Conservation (phyloP, 2,329 filamentous ascomycete genomes). For the Sclerotiophoma versabilis region DNA sequence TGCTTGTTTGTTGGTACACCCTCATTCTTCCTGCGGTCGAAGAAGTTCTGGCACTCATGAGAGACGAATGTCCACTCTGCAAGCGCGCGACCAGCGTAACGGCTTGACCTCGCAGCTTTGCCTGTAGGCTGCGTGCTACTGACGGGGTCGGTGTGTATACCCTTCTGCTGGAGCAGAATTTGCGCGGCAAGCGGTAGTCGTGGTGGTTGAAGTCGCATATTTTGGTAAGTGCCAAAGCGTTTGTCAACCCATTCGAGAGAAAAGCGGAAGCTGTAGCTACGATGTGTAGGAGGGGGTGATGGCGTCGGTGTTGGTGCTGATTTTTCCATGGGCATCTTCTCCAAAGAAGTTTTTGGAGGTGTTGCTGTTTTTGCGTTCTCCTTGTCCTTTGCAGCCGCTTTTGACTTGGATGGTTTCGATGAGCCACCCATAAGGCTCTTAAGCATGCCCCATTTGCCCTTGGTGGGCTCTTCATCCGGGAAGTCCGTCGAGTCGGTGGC, state of each 20-base stretch:
- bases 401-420: slow-evolving; percentile 52
- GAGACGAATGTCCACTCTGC: slow-evolving; percentile 81
- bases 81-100: slow-evolving; percentile 74
- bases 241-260: slow-evolving; percentile 71
- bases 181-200: slow-evolving; percentile 76
- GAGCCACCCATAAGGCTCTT: slow-evolving; percentile 67
- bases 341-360: slow-evolving; percentile 7
- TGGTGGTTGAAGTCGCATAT: slow-evolving; percentile 70
- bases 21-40: slow-evolving; percentile 76
- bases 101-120: slow-evolving; percentile 52
- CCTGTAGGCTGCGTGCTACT: slow-evolving; percentile 47
- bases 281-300: slow-evolving; percentile 61
- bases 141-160: slow-evolving; percentile 38
- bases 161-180: slow-evolving; percentile 60
- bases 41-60: slow-evolving; percentile 81
- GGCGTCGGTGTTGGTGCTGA: slow-evolving; percentile 40
- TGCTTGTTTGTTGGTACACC: slow-evolving; percentile 70
- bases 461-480: slow-evolving; percentile 56
- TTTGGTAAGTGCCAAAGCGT: slow-evolving; percentile 63
- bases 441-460: slow-evolving; percentile 66
- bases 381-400: slow-evolving; percentile 40
- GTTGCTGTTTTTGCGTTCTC: slow-evolving; percentile 26
- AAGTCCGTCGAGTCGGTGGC: slow-evolving; percentile 45
- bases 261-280: slow-evolving; percentile 75
- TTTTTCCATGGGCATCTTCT: slow-evolving; percentile 13